Evolutionary conservation across 2,329 filamentous ascomycete genomes (phyloP), one percentile per base, ranked within the genome.

Genomic region (Penicillium sumatraense): DNA sequence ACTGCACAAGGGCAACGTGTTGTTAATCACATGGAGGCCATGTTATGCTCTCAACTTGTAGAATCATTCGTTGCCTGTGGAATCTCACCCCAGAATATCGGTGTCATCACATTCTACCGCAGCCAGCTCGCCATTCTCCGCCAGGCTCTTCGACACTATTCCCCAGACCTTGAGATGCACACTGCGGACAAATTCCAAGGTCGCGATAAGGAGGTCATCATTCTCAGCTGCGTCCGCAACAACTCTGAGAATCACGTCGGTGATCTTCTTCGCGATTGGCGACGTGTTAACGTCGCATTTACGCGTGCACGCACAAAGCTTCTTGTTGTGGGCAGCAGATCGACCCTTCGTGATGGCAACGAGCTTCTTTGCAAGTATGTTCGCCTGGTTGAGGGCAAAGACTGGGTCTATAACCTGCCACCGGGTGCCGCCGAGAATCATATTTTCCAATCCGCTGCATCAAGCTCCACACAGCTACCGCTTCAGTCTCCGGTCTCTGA

Each of bases 171-270:
- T 1, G 95, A 99, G 75, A 92, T 98, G 83, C 92, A 99, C 74
- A 98, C 95, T 0, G 93, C 95, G 3, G 95, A 99, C 75, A 91
- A 93, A 41, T 99, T 96, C 74, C 95, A 99, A 72, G 95, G 95
- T 6, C 86, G 95, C 9, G 95, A 99, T 75, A 99, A 99, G 71
- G 92, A 96, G 68, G 88, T 96, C 2, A 85, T 98, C 0, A 85
- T 99, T 13, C 83, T 99, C 8, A 91, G 86, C 52, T 87, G 96
- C 26, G 95, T 98, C 13, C 85, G 95, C 26, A 93, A 87, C 71
- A 99, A 99, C 66, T 87, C 93, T 20, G 83, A 84, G 1, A 86
- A 87, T 59, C 86, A 83, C 47, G 93, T 99, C n/a, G 95, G 95
- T 16, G 95, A 98, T 52, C 75, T 99, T 42, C 80, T 99, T 24